phyloP scores from a whole-genome alignment of 31 red algal species.

The Odonthalia washingtoniensis region DNA sequence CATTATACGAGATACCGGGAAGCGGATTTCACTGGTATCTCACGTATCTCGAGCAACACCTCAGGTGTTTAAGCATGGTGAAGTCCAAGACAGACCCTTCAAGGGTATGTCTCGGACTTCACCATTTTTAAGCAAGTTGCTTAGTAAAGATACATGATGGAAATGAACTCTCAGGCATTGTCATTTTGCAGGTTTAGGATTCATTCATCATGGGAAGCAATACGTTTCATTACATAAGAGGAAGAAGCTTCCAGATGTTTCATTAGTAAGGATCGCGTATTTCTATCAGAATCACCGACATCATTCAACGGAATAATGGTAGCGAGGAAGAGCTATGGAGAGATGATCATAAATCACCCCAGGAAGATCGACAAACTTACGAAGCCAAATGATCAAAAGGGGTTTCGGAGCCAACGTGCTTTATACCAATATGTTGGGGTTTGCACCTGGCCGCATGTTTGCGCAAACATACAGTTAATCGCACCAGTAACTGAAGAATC shows the following conservation, averaged over 20 bases:
- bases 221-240: not conserved
- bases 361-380: too few species aligned
- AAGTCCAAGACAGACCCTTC: not conserved
- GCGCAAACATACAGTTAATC: too few species aligned
- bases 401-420: too few species aligned
- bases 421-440: too few species aligned
- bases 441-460: too few species aligned
- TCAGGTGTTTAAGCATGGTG: not conserved
- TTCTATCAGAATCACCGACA: too few species aligned
- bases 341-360: too few species aligned
- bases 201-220: not conserved
- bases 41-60: not conserved
- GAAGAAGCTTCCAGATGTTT: not conserved
- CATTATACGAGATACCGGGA: not conserved
- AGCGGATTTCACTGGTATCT: not conserved
- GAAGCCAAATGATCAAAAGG: not conserved
- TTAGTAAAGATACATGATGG: not conserved
- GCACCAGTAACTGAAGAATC: too few species aligned
- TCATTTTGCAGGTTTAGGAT: not conserved
- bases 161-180: not conserved
- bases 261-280: not conserved
- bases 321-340: too few species aligned
- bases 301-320: not conserved
- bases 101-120: too few species aligned
- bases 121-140: too few species aligned